Percentiles rank a stretch among this genome's conserved stretches.
phyloP scores from a whole-genome alignment of 768 basidiomycete species.

The Austroboletus eburneus region DNA sequence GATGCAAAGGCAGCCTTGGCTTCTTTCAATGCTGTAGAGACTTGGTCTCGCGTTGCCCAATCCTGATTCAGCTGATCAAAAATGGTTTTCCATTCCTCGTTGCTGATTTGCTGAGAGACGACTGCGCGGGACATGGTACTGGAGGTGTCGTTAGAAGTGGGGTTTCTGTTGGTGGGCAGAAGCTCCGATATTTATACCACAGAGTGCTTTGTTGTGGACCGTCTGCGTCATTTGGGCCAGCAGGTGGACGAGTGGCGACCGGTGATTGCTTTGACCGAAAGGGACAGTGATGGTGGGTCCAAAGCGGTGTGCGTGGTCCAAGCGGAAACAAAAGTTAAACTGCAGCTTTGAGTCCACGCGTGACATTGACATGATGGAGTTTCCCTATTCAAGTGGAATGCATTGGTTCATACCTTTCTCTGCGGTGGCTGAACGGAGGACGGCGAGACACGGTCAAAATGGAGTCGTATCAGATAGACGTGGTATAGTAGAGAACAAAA shows the following conservation, averaged over 20 bases:
- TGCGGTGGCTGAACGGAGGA: too few relatives aligned
- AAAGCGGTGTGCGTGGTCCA: slow-evolving; percentile 1
- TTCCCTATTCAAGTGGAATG: too few relatives aligned
- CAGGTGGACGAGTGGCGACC: not conserved
- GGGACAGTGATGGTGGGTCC: not conserved
- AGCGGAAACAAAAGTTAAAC: slow-evolving; percentile 8
- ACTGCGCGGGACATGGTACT: slow-evolving; percentile 10
- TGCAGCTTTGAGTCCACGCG: not conserved
- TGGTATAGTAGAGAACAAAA: slow-evolving; percentile 1
- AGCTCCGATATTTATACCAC: slow-evolving; percentile 9
- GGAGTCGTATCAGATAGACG: not conserved
- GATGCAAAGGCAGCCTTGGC: slow-evolving; percentile 12
- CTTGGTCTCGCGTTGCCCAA: not conserved
- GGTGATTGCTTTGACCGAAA: not conserved
- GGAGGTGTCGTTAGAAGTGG: not conserved
- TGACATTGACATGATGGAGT: not conserved
- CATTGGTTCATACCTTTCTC: too few relatives aligned
- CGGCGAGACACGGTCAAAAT: not conserved
- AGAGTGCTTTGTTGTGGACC: not conserved
- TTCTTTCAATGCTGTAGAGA: slow-evolving; percentile 6
- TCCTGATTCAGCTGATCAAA: not conserved
- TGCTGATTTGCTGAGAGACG: not conserved
- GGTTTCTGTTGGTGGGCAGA: not conserved
- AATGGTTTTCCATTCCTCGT: slow-evolving; percentile 2
- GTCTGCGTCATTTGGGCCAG: slow-evolving; percentile 5